Conservation (phyloP, 176 grass and related monocot species). For the Carex scoparia region DNA sequence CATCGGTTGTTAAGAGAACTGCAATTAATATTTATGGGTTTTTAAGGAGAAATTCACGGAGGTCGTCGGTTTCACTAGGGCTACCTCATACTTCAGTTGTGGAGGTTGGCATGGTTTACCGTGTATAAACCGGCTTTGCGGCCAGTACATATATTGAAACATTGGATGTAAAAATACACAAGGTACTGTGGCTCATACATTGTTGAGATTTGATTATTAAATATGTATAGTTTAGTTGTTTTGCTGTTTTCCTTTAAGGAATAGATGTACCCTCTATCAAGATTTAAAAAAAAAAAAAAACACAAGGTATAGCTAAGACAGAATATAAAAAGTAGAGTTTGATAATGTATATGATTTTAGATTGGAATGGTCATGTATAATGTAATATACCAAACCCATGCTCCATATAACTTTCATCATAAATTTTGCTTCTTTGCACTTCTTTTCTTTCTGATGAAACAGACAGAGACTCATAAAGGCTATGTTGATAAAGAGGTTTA, state of each 20-base stretch:
- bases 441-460: background rate
- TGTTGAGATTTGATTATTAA: too few species aligned
- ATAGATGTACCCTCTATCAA: too few species aligned
- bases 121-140: slow-evolving; percentile 26
- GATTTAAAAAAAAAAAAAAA: background rate
- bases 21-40: slow-evolving; percentile 74
- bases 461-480: background rate
- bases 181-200: too few species aligned
- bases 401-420: background rate
- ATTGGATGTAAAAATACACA: background rate
- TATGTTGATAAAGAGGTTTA: background rate
- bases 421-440: background rate
- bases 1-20: slow-evolving; percentile 68
- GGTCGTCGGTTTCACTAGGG: slow-evolving; percentile 56
- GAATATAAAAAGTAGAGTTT: background rate
- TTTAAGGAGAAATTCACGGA: slow-evolving; percentile 76
- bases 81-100: slow-evolving; percentile 70
- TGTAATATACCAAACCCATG: background rate
- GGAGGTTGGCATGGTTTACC: slow-evolving; percentile 87
- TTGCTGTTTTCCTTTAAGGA: too few species aligned
- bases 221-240: too few species aligned
- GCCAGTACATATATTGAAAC: background rate
- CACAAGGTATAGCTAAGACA: background rate
- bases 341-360: background rate
- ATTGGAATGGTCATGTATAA: background rate